These are phyloP conservation scores for Trichoderma harzianum DNA, from an alignment of 2,329 filamentous ascomycete genomes.

Conservation along the genomic window DNA sequence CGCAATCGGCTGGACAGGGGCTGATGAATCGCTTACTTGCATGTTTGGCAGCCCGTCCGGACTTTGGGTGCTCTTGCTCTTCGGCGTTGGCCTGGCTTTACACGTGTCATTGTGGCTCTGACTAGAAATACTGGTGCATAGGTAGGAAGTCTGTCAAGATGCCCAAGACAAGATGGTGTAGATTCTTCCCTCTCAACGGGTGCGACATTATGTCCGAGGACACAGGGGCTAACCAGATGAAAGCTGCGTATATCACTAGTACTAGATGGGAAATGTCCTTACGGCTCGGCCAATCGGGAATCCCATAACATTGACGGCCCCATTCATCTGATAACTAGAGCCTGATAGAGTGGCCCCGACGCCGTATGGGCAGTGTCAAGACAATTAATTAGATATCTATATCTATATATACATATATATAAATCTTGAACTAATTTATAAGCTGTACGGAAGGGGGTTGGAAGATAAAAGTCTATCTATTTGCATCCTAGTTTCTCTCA, in stretches of 20 bases:
- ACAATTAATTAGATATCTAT: neutral
- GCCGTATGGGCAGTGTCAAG: neutral
- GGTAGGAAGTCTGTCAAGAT: neutral
- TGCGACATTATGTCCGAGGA: neutral
- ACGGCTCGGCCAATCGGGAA: neutral
- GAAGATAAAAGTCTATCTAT: neutral
- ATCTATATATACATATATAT: neutral
- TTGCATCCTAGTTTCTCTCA: neutral
- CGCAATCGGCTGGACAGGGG: neutral
- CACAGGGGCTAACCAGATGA: neutral
- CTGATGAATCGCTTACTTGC: neutral
- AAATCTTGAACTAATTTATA: neutral
- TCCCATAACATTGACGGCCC: neutral
- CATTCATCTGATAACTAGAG: neutral
- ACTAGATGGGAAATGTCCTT: neutral
- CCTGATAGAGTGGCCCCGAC: neutral
- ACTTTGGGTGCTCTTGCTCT: neutral
- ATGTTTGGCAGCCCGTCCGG: neutral
- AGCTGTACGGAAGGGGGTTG: neutral
- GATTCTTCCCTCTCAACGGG: neutral
- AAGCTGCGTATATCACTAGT: neutral
- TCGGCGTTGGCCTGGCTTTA: neutral
- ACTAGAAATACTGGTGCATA: neutral
- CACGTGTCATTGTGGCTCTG: neutral
- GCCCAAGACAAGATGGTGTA: neutral